Evolutionary conservation across 1,284 basidiomycete species (phyloP), one percentile per base, ranked within the genome.

Genomic region (Puccinia novopanici): DNA sequence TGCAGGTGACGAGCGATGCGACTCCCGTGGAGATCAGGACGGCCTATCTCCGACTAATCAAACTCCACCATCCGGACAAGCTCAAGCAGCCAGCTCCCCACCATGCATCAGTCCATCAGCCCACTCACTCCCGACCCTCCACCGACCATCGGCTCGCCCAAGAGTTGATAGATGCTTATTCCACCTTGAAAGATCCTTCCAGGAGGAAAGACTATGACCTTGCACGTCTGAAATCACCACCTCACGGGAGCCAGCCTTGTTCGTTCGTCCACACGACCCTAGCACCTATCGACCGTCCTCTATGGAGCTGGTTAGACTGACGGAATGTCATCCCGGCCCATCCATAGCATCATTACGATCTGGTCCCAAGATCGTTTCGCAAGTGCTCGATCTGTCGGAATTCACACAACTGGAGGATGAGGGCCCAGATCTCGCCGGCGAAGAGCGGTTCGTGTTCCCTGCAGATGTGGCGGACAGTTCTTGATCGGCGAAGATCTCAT

Each of bases 31-130:
- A 76, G 45, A 48, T 76, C 57, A 61, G 75, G 13, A 48, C 45
- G 30, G 61, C 75, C 34, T 76, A 76, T 54, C 75, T 76, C 13
- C 42, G 75, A 54, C 61, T 76, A 22, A 76, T 76, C 75, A 76
- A 76, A 52, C 40, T 67, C 27, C 50, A 61, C 30, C 75, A 76
- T 54, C 75, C 75, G 17, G 75, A 76, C 50, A 76, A 76, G 50
- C 42, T 50, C 63, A 40, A 65, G 24, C 27, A 59, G 3, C 30
- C 52, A 37, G 55, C 40, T 13, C 50, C 19, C 40, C 63, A 54
- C 30, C 42, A 19, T 65, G 19, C 40, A n/a, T 30, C 24, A 67
- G 17, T 40, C 54, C 67, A 6, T 27, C 24, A 50, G 15, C n/a
- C 67, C n/a, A 30, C 15, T 13, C 42, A 19, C n/a, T 15, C 10